Evolutionary conservation across 441 rosid species (phyloP).

Genomic region (Gossypium davidsonii): DNA sequence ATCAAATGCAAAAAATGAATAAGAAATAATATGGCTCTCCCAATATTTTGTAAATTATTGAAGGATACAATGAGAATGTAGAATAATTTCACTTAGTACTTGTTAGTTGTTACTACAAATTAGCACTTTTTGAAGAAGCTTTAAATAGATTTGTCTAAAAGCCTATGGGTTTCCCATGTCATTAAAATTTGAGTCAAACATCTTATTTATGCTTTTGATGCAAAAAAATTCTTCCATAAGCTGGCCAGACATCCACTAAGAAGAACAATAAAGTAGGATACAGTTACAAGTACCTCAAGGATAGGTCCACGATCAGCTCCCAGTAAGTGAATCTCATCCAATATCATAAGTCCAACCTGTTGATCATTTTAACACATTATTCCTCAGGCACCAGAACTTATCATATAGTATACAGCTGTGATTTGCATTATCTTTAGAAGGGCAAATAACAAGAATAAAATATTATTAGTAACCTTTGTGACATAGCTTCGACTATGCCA

Average conservation of each 20-base stretch:
- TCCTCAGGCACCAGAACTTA: not conserved
- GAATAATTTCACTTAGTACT: not conserved
- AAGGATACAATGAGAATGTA: not conserved
- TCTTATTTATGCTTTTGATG: not conserved
- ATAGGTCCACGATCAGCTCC: constrained; percentile 99
- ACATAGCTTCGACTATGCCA: constrained; percentile 99
- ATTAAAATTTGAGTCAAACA: not conserved
- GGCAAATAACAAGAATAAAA: constrained; percentile 11
- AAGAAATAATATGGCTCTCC: not conserved
- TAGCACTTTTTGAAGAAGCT: not conserved
- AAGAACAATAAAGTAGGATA: not conserved
- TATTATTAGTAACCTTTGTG: constrained; percentile 53
- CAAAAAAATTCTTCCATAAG: not conserved
- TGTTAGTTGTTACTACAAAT: not conserved
- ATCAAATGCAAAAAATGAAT: not conserved
- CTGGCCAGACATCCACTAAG: not conserved
- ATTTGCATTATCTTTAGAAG: constrained; percentile 1
- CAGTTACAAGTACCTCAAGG: constrained; percentile 69
- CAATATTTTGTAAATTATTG: not conserved
- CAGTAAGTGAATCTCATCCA: constrained; percentile 98
- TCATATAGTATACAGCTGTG: not conserved
- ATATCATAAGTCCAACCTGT: constrained; percentile 93
- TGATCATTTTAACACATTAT: constrained; percentile 23
- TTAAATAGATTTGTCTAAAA: not conserved
- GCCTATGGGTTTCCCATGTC: not conserved